phyloP scores from a whole-genome alignment of 106 monocot species.

The Alisma plantagoaquatica region DNA sequence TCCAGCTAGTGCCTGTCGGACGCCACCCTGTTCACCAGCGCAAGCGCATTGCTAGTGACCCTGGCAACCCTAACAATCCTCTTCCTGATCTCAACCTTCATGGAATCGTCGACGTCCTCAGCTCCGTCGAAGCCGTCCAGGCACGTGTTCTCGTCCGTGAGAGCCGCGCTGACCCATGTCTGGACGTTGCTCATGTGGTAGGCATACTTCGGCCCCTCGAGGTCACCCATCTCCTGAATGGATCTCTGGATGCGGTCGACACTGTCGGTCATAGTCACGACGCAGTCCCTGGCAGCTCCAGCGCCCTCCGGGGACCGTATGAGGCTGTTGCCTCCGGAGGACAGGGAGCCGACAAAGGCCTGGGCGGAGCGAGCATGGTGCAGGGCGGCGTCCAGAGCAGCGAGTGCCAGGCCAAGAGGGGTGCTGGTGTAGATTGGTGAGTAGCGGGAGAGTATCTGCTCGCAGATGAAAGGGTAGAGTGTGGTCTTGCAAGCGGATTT shows the following conservation, averaged over 20 bases:
- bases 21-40: slow-evolving; percentile 12
- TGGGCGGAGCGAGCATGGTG: slow-evolving; percentile 9
- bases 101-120: no score
- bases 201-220: neutral
- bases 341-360: neutral
- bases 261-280: slow-evolving; percentile 9
- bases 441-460: slow-evolving; percentile 19
- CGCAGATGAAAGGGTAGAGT: slow-evolving; percentile 17
- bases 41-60: slow-evolving; percentile 23
- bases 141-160: slow-evolving; percentile 29
- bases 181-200: slow-evolving; percentile 13
- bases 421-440: slow-evolving; percentile 6
- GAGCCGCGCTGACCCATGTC: slow-evolving; percentile 38
- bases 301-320: neutral
- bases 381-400: slow-evolving; percentile 14
- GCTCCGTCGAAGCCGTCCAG: slow-evolving; percentile 16
- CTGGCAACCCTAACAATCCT: slow-evolving; percentile 6
- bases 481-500: slow-evolving; percentile 10
- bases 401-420: slow-evolving; percentile 13
- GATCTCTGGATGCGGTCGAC: slow-evolving; percentile 18
- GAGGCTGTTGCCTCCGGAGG: slow-evolving; percentile 1
- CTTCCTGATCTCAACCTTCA: neutral
- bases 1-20: no score
- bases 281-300: slow-evolving; percentile 21
- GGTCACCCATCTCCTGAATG: slow-evolving; percentile 6